Evolutionary conservation across 2,329 filamentous ascomycete species (phyloP).

Genomic region (Arthroderma sp.): DNA sequence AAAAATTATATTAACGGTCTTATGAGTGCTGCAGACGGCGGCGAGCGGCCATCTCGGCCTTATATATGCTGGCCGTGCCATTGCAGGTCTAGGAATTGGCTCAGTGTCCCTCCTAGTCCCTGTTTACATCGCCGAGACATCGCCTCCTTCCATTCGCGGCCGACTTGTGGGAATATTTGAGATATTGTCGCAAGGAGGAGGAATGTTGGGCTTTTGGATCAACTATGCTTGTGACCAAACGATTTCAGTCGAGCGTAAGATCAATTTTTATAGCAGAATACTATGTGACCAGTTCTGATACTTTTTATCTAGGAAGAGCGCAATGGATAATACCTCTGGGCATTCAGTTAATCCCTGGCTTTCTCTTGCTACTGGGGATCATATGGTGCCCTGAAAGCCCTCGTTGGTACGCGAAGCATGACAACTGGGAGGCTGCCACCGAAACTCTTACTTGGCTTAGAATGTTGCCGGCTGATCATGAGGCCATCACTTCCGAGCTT

Average conservation of each 20-base stretch:
- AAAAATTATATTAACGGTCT: too few relatives aligned
- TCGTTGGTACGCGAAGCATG: constrained; percentile 55
- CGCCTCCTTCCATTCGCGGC: constrained; percentile 55
- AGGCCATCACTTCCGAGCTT: constrained; percentile 30
- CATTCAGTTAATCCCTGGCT: constrained; percentile 59
- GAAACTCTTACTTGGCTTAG: constrained; percentile 23
- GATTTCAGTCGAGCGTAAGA: constrained; percentile 31
- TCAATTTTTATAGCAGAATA: constrained; percentile 31
- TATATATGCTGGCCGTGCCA: constrained; percentile 32
- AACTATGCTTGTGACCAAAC: constrained; percentile 50
- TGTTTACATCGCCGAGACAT: constrained; percentile 60
- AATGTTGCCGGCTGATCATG: constrained; percentile 29
- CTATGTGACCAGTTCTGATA: neutral
- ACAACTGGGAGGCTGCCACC: constrained; percentile 38
- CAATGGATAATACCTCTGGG: constrained; percentile 48
- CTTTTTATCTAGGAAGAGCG: neutral
- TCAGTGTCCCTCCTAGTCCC: constrained; percentile 39
- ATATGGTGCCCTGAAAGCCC: constrained; percentile 58
- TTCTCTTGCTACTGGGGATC: constrained; percentile 53
- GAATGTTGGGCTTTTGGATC: constrained; percentile 67
- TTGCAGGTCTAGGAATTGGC: constrained; percentile 32
- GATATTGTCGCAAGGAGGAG: constrained; percentile 61
- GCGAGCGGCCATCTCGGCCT: constrained; percentile 25
- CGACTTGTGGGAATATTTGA: constrained; percentile 61
- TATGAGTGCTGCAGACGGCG: too few relatives aligned